phyloP scores from a whole-genome alignment of 257 asterid genomes.

The Forsythia suspensa region DNA sequence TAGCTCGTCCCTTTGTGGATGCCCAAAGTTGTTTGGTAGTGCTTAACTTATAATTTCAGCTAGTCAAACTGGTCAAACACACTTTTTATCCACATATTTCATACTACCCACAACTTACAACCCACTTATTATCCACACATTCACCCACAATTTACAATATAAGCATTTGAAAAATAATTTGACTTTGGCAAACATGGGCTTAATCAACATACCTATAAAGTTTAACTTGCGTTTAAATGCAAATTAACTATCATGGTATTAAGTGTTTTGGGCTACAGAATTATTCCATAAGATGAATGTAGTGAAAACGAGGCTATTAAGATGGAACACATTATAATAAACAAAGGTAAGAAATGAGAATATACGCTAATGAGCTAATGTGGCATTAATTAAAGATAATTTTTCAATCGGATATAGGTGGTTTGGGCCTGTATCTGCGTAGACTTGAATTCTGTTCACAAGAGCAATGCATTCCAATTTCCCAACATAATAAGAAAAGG shows the following conservation, averaged over 20 bases:
- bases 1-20: no score
- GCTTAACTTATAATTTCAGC: no score
- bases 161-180: no score
- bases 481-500: background rate
- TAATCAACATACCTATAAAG: background rate
- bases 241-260: background rate
- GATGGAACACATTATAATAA: background rate
- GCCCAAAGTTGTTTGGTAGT: no score
- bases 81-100: no score
- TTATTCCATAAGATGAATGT: background rate
- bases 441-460: background rate
- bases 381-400: background rate
- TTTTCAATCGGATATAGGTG: background rate
- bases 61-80: no score
- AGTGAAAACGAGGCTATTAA: background rate
- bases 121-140: no score
- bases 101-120: no score
- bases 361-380: background rate
- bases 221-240: background rate
- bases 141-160: no score
- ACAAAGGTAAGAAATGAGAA: background rate
- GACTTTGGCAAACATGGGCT: no score
- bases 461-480: background rate
- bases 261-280: background rate
- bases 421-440: background rate